These are phyloP conservation scores for Leucosporidium creatinivorum DNA, from an alignment of 768 basidiomycete species.

Conservation along the genomic window DNA sequence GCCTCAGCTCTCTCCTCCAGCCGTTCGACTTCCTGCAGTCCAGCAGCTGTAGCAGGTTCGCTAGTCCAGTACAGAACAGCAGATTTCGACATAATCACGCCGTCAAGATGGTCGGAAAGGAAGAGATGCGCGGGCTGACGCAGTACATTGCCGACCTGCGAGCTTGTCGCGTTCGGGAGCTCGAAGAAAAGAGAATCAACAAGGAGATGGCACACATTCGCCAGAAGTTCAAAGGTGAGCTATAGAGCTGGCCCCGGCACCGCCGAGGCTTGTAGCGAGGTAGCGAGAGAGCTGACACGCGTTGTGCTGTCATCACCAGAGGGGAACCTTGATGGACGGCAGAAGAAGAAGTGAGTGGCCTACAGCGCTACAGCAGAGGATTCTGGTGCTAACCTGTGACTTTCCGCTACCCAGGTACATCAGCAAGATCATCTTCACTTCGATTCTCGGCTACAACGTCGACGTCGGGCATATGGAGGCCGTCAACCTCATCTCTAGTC, in stretches of 20 bases:
- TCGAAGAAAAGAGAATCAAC: constrained; percentile 98
- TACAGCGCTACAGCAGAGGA: not conserved
- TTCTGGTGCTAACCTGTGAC: not conserved
- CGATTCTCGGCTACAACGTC: constrained; percentile 94
- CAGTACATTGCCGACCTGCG: constrained; percentile 91
- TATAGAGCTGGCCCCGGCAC: not conserved
- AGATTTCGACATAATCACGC: too few species aligned
- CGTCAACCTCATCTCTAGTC: constrained; percentile 89
- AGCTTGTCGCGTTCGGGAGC: constrained; percentile 87
- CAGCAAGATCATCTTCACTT: constrained; percentile 97
- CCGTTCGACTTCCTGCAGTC: too few species aligned
- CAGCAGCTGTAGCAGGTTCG: too few species aligned
- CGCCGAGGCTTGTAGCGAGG: not conserved
- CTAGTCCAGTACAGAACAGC: too few species aligned
- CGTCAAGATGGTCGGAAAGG: constrained; percentile 5
- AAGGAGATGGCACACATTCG: constrained; percentile 99
- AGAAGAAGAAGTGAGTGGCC: constrained; percentile 44
- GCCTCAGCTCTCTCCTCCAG: too few species aligned
- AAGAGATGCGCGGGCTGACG: constrained; percentile 34
- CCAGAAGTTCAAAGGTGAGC: constrained; percentile 93
- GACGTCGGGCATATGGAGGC: constrained; percentile 99
- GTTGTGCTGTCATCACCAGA: constrained; percentile 36
- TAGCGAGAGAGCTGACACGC: not conserved
- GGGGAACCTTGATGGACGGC: constrained; percentile 47
- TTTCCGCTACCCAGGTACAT: constrained; percentile 61